These are phyloP conservation scores for Quercus lobata DNA, from an alignment of 331 rosid genomes.

Conservation along the genomic window DNA sequence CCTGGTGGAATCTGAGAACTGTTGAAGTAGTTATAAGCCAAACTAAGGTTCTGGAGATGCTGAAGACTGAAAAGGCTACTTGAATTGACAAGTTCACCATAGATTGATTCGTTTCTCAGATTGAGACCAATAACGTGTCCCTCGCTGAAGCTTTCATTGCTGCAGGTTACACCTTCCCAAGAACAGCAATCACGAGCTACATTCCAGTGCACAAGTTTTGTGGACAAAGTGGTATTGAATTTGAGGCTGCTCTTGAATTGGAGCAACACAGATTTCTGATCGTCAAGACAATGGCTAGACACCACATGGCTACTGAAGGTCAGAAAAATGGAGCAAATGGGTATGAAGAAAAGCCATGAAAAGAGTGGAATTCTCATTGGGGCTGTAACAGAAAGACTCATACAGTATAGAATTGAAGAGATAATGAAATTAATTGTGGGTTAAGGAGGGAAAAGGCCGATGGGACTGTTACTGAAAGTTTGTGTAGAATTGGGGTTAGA, in stretches of 20 bases:
- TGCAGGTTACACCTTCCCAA: conserved; percentile 44
- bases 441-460: not conserved
- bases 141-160: not conserved
- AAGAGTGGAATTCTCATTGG: not conserved
- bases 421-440: not conserved
- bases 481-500: not conserved
- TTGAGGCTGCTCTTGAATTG: no score
- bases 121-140: conserved; percentile 25
- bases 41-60: conserved; percentile 6
- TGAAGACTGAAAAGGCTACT: not conserved
- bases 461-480: not conserved
- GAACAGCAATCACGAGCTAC: conserved; percentile 17
- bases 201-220: no score
- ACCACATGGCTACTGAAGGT: not conserved
- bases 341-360: not conserved
- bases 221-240: no score
- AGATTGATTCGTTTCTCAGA: conserved; percentile 2
- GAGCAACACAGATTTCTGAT: not conserved
- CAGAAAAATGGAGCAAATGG: not conserved
- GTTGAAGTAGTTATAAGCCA: conserved; percentile 17
- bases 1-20: not conserved
- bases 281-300: conserved; percentile 1
- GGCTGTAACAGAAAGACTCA: not conserved
- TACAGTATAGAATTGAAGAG: not conserved
- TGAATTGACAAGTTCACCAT: not conserved